phyloP scores from a whole-genome alignment of 495 filamentous ascomycete species.

The Aspergillus steynii region DNA sequence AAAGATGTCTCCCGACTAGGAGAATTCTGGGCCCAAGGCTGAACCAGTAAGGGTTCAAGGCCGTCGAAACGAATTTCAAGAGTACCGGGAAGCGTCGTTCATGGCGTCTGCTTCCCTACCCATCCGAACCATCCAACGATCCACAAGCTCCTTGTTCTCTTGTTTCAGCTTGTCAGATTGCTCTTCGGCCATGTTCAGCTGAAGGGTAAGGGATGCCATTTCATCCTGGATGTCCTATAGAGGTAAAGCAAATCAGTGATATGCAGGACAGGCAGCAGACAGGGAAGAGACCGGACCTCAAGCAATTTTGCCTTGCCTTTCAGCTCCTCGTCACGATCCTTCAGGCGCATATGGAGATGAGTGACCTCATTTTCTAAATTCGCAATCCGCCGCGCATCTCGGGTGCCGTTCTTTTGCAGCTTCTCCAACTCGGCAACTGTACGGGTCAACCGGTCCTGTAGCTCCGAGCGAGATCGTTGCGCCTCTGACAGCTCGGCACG shows the following conservation, averaged over 20 bases:
- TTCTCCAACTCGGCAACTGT: slow-evolving; percentile 62
- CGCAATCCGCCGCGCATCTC: slow-evolving; percentile 57
- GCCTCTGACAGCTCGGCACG: slow-evolving; percentile 69
- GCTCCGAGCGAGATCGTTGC: slow-evolving; percentile 66
- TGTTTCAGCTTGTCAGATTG: slow-evolving; percentile 62
- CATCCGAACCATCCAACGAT: slow-evolving; percentile 88
- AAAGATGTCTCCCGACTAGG: background rate
- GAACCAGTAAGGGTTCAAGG: background rate
- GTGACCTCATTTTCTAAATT: slow-evolving; percentile 64
- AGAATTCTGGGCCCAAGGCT: background rate
- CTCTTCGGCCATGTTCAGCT: slow-evolving; percentile 83
- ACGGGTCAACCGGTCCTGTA: slow-evolving; percentile 60
- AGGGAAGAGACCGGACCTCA: slow-evolving; percentile 52
- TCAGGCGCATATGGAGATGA: slow-evolving; percentile 59
- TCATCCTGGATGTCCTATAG: slow-evolving; percentile 84
- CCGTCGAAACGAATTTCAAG: slow-evolving; percentile 18
- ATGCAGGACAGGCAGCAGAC: background rate
- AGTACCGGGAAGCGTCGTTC: slow-evolving; percentile 64
- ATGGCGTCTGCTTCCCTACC: slow-evolving; percentile 82
- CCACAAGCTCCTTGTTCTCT: slow-evolving; percentile 88
- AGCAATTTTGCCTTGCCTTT: slow-evolving; percentile 77
- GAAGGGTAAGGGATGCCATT: slow-evolving; percentile 77
- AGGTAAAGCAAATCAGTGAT: slow-evolving; percentile 7
- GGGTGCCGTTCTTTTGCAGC: slow-evolving; percentile 54
- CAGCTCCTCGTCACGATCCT: slow-evolving; percentile 83